phyloP scores from a whole-genome alignment of 805 yeast species.

The Maudiozyma serrabonitensis region DNA sequence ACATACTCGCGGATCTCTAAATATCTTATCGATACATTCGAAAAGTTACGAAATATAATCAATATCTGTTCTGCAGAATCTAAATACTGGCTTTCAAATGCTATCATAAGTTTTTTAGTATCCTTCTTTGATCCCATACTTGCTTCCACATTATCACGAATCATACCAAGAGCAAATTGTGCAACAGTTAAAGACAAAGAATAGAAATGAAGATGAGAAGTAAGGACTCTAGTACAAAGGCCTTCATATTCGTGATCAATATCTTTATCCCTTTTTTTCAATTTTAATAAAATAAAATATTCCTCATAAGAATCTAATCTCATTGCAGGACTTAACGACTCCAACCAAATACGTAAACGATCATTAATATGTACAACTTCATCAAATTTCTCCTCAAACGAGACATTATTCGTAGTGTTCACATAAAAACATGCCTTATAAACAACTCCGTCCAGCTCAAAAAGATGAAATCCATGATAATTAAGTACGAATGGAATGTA shows the following conservation, averaged over 20 bases:
- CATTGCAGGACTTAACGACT: background rate
- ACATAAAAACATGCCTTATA: background rate
- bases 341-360: background rate
- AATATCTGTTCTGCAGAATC: constrained; percentile 11
- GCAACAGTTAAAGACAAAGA: constrained; percentile 5
- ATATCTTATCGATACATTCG: constrained; percentile 13
- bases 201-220: constrained; percentile 8
- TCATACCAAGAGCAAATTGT: constrained; percentile 8
- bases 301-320: constrained; percentile 8
- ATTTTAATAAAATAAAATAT: constrained; percentile 4
- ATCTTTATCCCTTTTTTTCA: constrained; percentile 1
- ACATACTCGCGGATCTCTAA: constrained; percentile 9
- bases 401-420: background rate
- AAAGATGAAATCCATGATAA: background rate
- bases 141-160: constrained; percentile 10
- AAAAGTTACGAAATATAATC: constrained; percentile 12
- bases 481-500: background rate
- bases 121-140: constrained; percentile 1
- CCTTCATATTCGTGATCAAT: constrained; percentile 6
- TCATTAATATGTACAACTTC: background rate
- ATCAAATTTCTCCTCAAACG: background rate
- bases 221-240: constrained; percentile 6
- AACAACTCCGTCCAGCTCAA: background rate
- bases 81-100: constrained; percentile 2
- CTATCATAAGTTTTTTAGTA: background rate